These are phyloP conservation scores for Penicillium flavigenum DNA, from an alignment of 495 filamentous ascomycete genomes.

Conservation along the genomic window DNA sequence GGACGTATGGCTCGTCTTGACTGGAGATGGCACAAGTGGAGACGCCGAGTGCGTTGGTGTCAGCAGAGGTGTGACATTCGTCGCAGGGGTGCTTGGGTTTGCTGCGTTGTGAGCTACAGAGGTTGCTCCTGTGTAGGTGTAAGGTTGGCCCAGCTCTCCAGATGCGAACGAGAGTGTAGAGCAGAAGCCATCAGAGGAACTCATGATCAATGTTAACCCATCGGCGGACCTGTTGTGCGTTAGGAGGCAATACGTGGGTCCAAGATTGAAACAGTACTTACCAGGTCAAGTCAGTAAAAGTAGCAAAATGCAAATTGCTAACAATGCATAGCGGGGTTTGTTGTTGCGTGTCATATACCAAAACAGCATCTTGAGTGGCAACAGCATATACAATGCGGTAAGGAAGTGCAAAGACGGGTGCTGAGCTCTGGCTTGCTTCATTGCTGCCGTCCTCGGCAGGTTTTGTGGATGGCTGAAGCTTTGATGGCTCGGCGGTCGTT, in stretches of 20 bases:
- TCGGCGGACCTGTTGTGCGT: slow-evolving; percentile 77
- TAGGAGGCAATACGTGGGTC: slow-evolving; percentile 25
- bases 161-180: slow-evolving; percentile 81
- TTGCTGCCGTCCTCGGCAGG: slow-evolving; percentile 52
- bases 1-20: slow-evolving; percentile 49
- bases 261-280: slow-evolving; percentile 42
- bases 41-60: slow-evolving; percentile 64
- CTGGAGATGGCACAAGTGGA: slow-evolving; percentile 57
- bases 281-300: slow-evolving; percentile 96
- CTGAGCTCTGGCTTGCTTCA: slow-evolving; percentile 51
- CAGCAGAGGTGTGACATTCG: slow-evolving; percentile 61
- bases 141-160: slow-evolving; percentile 84
- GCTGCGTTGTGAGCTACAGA: slow-evolving; percentile 49
- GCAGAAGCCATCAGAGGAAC: slow-evolving; percentile 96
- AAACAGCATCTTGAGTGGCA: slow-evolving; percentile 93
- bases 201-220: slow-evolving; percentile 88
- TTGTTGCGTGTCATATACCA: slow-evolving; percentile 97
- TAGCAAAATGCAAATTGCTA: slow-evolving; percentile 95
- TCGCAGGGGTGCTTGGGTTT: slow-evolving; percentile 47
- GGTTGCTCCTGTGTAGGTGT: slow-evolving; percentile 73
- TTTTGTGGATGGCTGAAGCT: slow-evolving; percentile 52
- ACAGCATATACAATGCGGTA: slow-evolving; percentile 97
- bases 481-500: slow-evolving; percentile 42
- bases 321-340: slow-evolving; percentile 88
- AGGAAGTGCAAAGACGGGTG: slow-evolving; percentile 75